Evolutionary conservation across 768 basidiomycete species (phyloP).

Genomic region (Lepiota venenata): DNA sequence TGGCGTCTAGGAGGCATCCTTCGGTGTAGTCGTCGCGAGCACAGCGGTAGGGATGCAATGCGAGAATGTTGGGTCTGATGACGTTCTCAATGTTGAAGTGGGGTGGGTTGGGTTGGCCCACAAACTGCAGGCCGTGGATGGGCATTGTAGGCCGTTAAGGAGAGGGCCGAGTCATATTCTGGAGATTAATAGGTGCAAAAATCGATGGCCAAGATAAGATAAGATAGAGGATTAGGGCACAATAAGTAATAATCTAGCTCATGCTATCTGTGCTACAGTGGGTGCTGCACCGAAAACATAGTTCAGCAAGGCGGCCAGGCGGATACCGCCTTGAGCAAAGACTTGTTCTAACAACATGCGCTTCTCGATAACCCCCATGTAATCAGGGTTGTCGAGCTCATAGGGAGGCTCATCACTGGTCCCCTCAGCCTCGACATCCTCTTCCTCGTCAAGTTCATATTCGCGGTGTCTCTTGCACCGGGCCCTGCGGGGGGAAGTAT

Average conservation of each 20-base stretch:
- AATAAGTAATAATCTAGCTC: too few relatives aligned
- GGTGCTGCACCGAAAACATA: slow-evolving; percentile 47
- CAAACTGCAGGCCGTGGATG: slow-evolving; percentile 52
- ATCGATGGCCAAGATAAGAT: not conserved
- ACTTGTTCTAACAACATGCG: slow-evolving; percentile 77
- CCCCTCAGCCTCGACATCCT: not conserved
- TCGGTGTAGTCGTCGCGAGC: slow-evolving; percentile 93
- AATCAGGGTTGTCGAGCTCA: slow-evolving; percentile 73
- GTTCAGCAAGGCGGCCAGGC: slow-evolving; percentile 83
- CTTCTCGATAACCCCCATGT: slow-evolving; percentile 64
- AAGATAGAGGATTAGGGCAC: too few relatives aligned
- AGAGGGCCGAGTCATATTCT: slow-evolving; percentile 5
- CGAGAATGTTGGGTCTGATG: slow-evolving; percentile 92
- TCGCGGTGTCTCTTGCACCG: slow-evolving; percentile 6
- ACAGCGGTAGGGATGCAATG: slow-evolving; percentile 90
- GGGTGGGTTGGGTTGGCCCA: slow-evolving; percentile 46
- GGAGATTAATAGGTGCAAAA: not conserved
- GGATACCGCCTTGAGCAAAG: slow-evolving; percentile 77
- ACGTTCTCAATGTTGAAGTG: slow-evolving; percentile 85
- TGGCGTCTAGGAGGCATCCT: slow-evolving; percentile 94
- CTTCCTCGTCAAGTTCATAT: not conserved
- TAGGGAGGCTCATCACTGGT: slow-evolving; percentile 31
- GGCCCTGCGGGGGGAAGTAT: not conserved
- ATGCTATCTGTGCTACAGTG: not conserved
- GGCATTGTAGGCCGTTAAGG: slow-evolving; percentile 38